Base-by-base conservation (phyloP, 257 asterid genomes). In the Scutellaria galericulata region DNA sequence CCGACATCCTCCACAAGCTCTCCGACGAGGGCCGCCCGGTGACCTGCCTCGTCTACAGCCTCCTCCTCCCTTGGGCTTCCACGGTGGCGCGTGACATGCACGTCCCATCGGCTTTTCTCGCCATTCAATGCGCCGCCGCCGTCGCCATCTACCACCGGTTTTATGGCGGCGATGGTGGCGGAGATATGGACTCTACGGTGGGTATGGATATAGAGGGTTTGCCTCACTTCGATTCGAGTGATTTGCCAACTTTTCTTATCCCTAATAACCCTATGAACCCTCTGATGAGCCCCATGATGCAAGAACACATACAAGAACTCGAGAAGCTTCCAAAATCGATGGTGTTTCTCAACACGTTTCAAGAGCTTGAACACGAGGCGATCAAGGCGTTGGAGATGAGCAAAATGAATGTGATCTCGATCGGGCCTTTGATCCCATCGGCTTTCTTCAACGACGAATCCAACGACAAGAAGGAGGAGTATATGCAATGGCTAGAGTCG, bases 351-450 rank as follows among this genome's bases (percentile, higher is more conserved):
- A 89, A 89, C 77, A 75, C 86, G 0, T 89, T 83, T 55, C 44
- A 78, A 66, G 87, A 83, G 13, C 70, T 89, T n/a, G 96, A 89
- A 75, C 72, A 50, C 20, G 77, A 66, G 5, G 74, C 84, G 7
- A 40, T 89, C 57, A 66, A 59, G 48, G 75, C 55, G 3, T 24
- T 85, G 1, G 71, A 67, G 1, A 72, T 64, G 7, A 56, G 69
- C 6, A 75, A 71, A 13, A 48, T 83, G 47, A 75, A 77, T 5
- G 71, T 83, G 1, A 35, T 87, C 1, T 15, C 91, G 0, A 37
- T 89, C 4, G 96, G 96, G 1, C 96, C 96, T 0, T 46, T 87
- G 72, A 50, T 87, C 45, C 88, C 93, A 1, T 82, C 86, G 10
- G 82, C 86, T 18, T 79, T 78, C 22, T 59, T 65, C 4, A 79